Percentiles rank a stretch among this genome's conserved stretches.
These are phyloP conservation scores for Phlyctochytrium bullatum DNA, from an alignment of 192 early-diverging fungal species.

Conservation along the genomic window DNA sequence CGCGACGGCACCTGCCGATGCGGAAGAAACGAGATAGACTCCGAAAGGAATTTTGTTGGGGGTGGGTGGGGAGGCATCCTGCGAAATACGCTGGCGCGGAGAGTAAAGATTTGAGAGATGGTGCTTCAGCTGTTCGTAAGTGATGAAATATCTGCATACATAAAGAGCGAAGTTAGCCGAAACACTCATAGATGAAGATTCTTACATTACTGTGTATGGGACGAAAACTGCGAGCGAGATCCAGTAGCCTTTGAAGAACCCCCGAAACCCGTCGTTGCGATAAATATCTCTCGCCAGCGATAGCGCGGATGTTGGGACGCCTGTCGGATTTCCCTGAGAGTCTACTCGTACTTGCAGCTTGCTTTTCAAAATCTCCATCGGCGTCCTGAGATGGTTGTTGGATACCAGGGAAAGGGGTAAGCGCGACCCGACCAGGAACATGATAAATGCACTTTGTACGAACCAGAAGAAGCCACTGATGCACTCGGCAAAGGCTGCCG, in stretches of 20 bases:
- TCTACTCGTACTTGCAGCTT: slow-evolving; percentile 56
- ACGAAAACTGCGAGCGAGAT: slow-evolving; percentile 74
- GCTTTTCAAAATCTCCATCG: slow-evolving; percentile 84
- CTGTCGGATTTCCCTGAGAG: neutral
- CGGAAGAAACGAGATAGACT: slow-evolving; percentile 60
- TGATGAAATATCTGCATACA: slow-evolving; percentile 60
- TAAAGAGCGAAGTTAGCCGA: too few relatives aligned
- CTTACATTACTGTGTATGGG: slow-evolving; percentile 56
- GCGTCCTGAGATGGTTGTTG: slow-evolving; percentile 47
- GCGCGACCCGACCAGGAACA: too few relatives aligned
- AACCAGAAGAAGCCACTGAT: slow-evolving; percentile 65
- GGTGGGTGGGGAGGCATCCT: too few relatives aligned
- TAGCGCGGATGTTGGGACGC: slow-evolving; percentile 5
- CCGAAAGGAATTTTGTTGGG: slow-evolving; percentile 44
- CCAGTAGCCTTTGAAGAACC: slow-evolving; percentile 73
- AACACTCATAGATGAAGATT: too few relatives aligned
- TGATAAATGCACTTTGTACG: too few relatives aligned
- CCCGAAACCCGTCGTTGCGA: slow-evolving; percentile 53
- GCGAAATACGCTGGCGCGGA: too few relatives aligned
- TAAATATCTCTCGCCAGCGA: slow-evolving; percentile 50
- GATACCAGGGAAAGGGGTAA: neutral
- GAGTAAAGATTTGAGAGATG: slow-evolving; percentile 4
- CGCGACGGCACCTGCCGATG: slow-evolving; percentile 54
- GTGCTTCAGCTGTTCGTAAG: slow-evolving; percentile 62
- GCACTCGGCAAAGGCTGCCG: slow-evolving; percentile 64